phyloP scores from a whole-genome alignment of 1,139 yeast species.

The Trichomonascaceae sp. region DNA sequence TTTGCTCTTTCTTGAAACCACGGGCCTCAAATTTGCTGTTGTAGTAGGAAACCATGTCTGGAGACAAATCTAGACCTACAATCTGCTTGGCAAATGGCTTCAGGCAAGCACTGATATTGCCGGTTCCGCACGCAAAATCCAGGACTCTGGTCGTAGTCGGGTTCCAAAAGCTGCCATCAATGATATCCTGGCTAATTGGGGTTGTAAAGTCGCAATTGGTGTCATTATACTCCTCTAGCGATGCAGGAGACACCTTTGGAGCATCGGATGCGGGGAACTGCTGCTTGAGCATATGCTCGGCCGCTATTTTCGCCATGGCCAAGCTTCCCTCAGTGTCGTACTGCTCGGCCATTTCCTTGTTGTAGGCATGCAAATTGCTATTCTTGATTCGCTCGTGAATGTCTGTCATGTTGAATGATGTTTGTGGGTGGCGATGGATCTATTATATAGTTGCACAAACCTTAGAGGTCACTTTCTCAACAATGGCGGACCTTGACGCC shows the following conservation, averaged over 20 bases:
- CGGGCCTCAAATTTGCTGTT: constrained; percentile 15
- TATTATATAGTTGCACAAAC: too few species aligned
- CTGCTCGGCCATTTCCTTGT: too few species aligned
- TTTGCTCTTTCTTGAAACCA: constrained; percentile 12
- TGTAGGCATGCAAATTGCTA: too few species aligned
- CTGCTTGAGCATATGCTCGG: too few species aligned
- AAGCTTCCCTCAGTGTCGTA: too few species aligned
- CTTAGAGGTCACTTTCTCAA: neutral
- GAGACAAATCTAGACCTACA: constrained; percentile 21
- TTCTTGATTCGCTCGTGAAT: too few species aligned
- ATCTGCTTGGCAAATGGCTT: constrained; percentile 15
- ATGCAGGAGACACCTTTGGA: too few species aligned
- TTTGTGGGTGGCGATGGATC: too few species aligned
- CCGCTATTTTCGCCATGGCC: too few species aligned
- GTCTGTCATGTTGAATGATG: too few species aligned
- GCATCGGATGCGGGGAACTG: too few species aligned
- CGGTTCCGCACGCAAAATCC: constrained; percentile 24
- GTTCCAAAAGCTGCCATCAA: constrained; percentile 8
- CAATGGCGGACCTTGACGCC: neutral
- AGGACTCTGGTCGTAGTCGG: constrained; percentile 14
- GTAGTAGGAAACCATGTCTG: constrained; percentile 17
- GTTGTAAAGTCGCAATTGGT: neutral
- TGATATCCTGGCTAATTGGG: neutral
- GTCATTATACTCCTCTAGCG: neutral
- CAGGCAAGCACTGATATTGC: constrained; percentile 14